Evolutionary conservation across 129 eudicot genomes (phyloP).

Genomic region (Lonicera japonica): DNA sequence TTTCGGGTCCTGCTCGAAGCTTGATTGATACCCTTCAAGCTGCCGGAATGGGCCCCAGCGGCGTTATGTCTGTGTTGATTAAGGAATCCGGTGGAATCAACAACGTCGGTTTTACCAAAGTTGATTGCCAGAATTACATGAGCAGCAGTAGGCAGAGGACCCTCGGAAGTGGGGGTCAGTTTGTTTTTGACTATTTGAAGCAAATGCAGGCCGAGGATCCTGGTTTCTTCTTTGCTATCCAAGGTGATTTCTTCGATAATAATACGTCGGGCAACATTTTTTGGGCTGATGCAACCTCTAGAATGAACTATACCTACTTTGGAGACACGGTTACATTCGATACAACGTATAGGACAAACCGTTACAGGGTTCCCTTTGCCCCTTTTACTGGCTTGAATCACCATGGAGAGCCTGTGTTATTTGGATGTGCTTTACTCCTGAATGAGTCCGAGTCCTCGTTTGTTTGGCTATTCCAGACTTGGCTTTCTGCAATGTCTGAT

Average conservation of each 20-base stretch:
- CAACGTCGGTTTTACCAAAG: constrained; percentile 48
- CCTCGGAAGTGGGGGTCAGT: constrained; percentile 37
- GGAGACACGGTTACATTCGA: constrained; percentile 50
- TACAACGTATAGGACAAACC: constrained; percentile 42
- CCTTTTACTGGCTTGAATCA: constrained; percentile 45
- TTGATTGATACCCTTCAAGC: constrained; percentile 49
- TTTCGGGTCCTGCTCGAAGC: constrained; percentile 45
- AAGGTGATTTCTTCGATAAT: constrained; percentile 36
- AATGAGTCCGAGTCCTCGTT: constrained; percentile 44
- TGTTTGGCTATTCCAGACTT: constrained; percentile 36
- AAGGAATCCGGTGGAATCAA: constrained; percentile 50
- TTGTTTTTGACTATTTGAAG: constrained; percentile 40
- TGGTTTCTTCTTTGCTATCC: constrained; percentile 32
- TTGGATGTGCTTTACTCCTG: constrained; percentile 37
- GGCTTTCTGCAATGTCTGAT: constrained; percentile 43
- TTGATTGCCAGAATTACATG: constrained; percentile 48
- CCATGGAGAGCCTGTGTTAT: constrained; percentile 42
- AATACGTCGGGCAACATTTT: constrained; percentile 27
- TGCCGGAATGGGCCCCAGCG: constrained; percentile 50
- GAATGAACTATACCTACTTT: constrained; percentile 28
- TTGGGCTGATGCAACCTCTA: constrained; percentile 42
- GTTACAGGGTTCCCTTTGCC: constrained; percentile 40
- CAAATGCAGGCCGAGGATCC: constrained; percentile 36
- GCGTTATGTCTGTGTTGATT: constrained; percentile 44
- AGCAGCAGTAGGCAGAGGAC: constrained; percentile 35